Evolutionary conservation across 2,329 filamentous ascomycete genomes (phyloP), one percentile per base, ranked within the genome.

Genomic region (Fusarium torulosum): DNA sequence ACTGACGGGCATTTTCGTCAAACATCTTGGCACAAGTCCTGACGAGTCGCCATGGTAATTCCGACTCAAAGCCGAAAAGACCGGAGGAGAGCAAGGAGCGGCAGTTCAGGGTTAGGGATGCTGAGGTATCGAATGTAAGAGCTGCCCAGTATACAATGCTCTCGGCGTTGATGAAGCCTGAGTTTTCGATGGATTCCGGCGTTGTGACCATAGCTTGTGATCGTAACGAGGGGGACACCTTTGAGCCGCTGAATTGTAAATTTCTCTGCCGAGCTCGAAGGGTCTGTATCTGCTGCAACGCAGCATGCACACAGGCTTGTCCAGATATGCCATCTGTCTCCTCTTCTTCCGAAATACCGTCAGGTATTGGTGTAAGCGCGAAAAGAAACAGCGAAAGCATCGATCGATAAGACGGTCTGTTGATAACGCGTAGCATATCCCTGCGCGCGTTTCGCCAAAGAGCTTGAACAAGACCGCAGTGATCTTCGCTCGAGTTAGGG

Each of bases 141-240:
- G 79, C 80, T 0, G 78, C 78, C 79, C 79, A 82, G 56, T 81
- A 81, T 0, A 76, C 77, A 13, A 74, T 78, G 52, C 75, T 80
- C 61, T 82, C 80, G 2, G 76, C 71, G 7, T 72, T 73, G 9
- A 82, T 74, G 40, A 79, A 81, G 20, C 74, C 72, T 1, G 74
- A 71, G 2, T 74, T 75, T 10, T 67, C 67, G 3, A 77, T 70
- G 0, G 75, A 72, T 21, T 72, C 65, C 3, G 75, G 71, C 4
- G 72, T 73, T 10, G 74, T 66, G 7, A 67, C 62, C 2, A 72
- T 69, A 2, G 70, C 57, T 17, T 66, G 65, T 2, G 60, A 59
- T 17, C 60, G 70, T 6, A 66, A 31, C 3, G 64, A 72, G 3
- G 74, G 75, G 4, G 74, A 79, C 2, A 80, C 79, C 37, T 80